Conservation (phyloP, 371 early-diverging fungal species). For the Lichtheimia ornata region DNA sequence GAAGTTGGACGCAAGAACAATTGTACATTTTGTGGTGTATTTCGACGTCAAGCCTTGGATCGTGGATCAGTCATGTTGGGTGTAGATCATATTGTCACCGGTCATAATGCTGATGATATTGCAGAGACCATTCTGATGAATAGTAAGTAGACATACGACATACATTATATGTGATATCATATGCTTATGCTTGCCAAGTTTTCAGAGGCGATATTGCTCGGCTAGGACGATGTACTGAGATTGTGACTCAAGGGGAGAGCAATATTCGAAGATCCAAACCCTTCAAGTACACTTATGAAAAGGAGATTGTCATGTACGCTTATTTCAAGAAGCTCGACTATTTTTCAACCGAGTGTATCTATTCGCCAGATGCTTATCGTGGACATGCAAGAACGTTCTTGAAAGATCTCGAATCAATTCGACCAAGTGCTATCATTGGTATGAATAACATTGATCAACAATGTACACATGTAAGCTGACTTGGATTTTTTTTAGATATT, state of each 20-base stretch:
- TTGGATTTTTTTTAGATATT: constrained; percentile 63
- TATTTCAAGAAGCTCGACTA: constrained; percentile 98
- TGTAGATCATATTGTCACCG: constrained; percentile 97
- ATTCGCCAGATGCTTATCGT: constrained; percentile 98
- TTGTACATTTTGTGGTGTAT: constrained; percentile 99
- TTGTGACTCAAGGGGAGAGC: constrained; percentile 80
- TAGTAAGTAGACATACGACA: constrained; percentile 55
- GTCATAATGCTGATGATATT: constrained; percentile 99
- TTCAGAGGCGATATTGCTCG: constrained; percentile 97
- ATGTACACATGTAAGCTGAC: not conserved
- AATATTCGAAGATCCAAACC: constrained; percentile 94
- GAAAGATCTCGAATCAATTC: constrained; percentile 95
- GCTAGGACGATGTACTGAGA: constrained; percentile 93
- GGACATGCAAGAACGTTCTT: constrained; percentile 96
- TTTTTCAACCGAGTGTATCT: constrained; percentile 99
- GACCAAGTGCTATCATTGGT: constrained; percentile 92
- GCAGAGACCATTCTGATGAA: constrained; percentile 99
- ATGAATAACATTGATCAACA: constrained; percentile 4
- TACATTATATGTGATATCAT: too few relatives aligned
- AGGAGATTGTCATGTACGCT: constrained; percentile 99
- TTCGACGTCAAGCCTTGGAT: constrained; percentile 98
- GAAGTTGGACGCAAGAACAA: constrained; percentile 97
- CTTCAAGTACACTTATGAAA: constrained; percentile 99
- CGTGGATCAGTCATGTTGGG: constrained; percentile 92
- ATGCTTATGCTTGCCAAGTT: constrained; percentile 49